Evolutionary conservation across 352 stramenopile genomes (phyloP).

Genomic region (Globisporangium nagaii): DNA sequence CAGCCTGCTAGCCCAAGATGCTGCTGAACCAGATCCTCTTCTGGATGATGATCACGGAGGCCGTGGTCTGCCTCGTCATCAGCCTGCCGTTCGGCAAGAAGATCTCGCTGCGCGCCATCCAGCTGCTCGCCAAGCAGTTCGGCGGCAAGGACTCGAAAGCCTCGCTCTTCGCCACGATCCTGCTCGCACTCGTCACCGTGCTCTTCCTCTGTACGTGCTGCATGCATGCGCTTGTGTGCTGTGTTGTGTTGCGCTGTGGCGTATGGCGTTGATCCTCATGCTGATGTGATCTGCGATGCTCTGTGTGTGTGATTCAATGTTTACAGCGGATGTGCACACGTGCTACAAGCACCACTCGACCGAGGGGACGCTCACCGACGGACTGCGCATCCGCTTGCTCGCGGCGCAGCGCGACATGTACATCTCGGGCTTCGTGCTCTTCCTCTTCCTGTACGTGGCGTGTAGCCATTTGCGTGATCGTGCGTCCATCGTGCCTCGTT

Average conservation of each 20-base stretch:
- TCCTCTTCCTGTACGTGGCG: conserved; percentile 73
- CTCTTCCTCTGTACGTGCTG: conserved; percentile 80
- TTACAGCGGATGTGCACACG: conserved; percentile 63
- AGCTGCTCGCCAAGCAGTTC: conserved; percentile 44
- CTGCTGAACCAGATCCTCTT: conserved; percentile 48
- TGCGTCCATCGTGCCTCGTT: too few species aligned
- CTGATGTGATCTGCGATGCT: too few species aligned
- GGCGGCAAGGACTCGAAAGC: conserved; percentile 40
- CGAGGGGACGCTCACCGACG: conserved; percentile 55
- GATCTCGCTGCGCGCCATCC: conserved; percentile 47
- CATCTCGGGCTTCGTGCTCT: conserved; percentile 82
- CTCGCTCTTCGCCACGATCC: conserved; percentile 35
- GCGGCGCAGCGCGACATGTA: conserved; percentile 82
- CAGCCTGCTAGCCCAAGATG: too few species aligned
- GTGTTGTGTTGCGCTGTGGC: too few species aligned
- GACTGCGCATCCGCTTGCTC: conserved; percentile 75
- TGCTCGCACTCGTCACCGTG: conserved; percentile 56
- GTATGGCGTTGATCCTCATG: too few species aligned
- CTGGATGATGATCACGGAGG: conserved; percentile 49
- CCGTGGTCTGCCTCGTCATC: conserved; percentile 40
- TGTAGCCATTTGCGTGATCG: too few species aligned
- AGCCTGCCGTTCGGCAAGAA: conserved; percentile 56
- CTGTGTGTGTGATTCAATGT: not conserved
- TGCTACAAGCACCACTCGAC: conserved; percentile 64
- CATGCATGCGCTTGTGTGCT: too few species aligned